Conservation (phyloP, 176 grass and related monocot genomes). For the Zizania latifolia region DNA sequence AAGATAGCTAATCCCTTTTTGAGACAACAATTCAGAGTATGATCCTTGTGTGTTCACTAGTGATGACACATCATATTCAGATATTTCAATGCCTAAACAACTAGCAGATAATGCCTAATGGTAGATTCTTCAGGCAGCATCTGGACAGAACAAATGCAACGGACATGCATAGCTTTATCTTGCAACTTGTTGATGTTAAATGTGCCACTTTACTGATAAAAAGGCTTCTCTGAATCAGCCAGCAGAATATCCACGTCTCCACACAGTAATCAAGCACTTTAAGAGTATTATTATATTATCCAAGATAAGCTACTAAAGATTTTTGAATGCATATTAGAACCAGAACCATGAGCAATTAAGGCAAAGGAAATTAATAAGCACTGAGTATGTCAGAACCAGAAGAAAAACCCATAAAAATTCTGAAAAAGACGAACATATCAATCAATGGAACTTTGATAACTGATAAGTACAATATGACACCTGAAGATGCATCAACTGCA, state of each 20-base stretch:
- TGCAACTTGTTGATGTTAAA: neutral
- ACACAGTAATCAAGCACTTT: neutral
- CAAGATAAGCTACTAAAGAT: neutral
- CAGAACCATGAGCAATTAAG: no score
- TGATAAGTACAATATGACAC: neutral
- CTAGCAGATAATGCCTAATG: neutral
- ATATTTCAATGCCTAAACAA: neutral
- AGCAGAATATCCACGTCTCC: conserved; percentile 4
- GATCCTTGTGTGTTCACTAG: neutral
- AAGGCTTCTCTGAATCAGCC: conserved; percentile 25
- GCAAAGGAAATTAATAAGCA: neutral
- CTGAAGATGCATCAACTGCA: neutral
- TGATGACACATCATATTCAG: conserved; percentile 8
- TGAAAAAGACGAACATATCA: neutral
- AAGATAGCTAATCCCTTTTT: neutral
- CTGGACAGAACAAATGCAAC: neutral
- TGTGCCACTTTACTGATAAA: conserved; percentile 19
- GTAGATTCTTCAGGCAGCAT: neutral
- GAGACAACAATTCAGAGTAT: conserved; percentile 1
- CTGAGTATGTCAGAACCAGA: neutral
- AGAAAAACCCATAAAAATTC: neutral
- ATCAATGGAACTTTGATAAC: neutral
- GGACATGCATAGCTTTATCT: conserved; percentile 12
- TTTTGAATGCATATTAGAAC: neutral
- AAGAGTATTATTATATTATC: neutral